Base-by-base conservation (phyloP, 1,139 yeast genomes). In the Hyphopichia burtonii region DNA sequence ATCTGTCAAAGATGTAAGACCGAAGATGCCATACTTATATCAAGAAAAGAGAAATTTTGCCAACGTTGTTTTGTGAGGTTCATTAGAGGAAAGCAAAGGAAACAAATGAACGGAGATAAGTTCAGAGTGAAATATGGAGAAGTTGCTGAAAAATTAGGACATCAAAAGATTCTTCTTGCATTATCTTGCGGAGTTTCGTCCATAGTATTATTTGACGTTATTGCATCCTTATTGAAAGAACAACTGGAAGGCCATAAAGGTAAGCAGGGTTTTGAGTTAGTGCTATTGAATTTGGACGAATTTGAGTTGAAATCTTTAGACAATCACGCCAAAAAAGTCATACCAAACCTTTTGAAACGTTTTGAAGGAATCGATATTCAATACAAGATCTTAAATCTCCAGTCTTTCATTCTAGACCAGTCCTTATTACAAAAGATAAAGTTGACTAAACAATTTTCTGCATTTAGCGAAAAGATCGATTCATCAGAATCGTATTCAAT, bases 11-110 rank as follows among this genome's bases (percentile, higher is more conserved):
- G 93, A 49, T 88, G 96, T 60, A 73, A 76, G 33, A 57, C 58
- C 1, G 66, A 59, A 3, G 50, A 51, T 0, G 79, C 87, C 1
- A 68, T 68, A 2, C 60, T 83, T 6, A 55, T 68, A 0, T 76
- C 91, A 2, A 66, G 96, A 49, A 85, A 84, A 50, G 96, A 89
- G 56, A 59, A 67, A 9, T 85, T 86, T 48, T 88, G 96, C 61
- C 59, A 70, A 36, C 55, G 56, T n/a, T 91, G 98, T 59, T 90
- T 88, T 52, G 58, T 77, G 23, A 70, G 83, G 46, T 90, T 88
- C 53, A 71, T 90, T 31, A 74, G 86, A 46, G 83, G 89, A 22
- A 90, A 89, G 58, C 91, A 87, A 61, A 72, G 96, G 47, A 86
- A 84, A 56, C 85, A 76, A 55, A 82, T 91, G 88, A 69, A 67